Evolutionary conservation across 768 basidiomycete species (phyloP).

Genomic region (Fibroporia radiculosa): DNA sequence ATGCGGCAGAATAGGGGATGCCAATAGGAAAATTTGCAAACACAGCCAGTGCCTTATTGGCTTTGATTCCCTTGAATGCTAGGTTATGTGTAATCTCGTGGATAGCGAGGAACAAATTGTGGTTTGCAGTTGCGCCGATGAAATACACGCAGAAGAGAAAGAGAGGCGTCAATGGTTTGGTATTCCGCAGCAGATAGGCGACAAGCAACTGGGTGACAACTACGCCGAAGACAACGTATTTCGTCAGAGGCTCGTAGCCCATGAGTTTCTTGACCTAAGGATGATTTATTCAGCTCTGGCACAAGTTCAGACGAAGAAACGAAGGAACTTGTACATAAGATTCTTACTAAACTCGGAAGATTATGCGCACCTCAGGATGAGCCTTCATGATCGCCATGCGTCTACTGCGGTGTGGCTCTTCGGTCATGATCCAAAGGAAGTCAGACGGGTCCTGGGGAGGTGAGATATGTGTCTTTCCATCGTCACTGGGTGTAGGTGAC

Average conservation of each 20-base stretch:
- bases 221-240: constrained; percentile 81
- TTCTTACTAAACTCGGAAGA: background rate
- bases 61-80: constrained; percentile 74
- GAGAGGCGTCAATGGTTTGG: constrained; percentile 55
- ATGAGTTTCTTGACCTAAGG: constrained; percentile 96
- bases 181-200: constrained; percentile 61
- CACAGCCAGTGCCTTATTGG: constrained; percentile 85
- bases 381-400: constrained; percentile 87
- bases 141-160: constrained; percentile 78
- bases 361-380: constrained; percentile 71
- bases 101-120: constrained; percentile 96
- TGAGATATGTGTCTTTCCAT: constrained; percentile 34
- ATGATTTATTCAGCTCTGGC: no score
- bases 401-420: constrained; percentile 91
- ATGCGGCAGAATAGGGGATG: constrained; percentile 89
- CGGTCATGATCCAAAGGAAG: constrained; percentile 96
- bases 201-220: constrained; percentile 65
- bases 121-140: constrained; percentile 92
- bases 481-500: constrained; percentile 41
- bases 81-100: constrained; percentile 99
- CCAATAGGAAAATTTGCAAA: constrained; percentile 92
- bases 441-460: constrained; percentile 75
- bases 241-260: constrained; percentile 90
- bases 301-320: no score
- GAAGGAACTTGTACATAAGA: no score